Conservation (phyloP, 306 rosid genomes). For the Lablab purpureus region DNA sequence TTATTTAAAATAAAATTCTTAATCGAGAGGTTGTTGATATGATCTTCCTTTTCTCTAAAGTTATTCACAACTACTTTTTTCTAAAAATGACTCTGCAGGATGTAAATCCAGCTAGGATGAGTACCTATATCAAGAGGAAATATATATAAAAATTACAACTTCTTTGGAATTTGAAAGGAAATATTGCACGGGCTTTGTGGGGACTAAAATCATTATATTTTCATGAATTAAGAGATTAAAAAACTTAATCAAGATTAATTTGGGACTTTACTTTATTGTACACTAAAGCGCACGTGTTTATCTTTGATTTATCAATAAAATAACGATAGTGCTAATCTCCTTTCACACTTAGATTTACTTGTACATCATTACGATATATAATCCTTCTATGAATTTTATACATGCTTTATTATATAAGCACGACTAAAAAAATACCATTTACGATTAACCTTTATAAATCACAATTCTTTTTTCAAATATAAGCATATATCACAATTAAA, state of each 20-base stretch:
- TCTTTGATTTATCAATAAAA: neutral
- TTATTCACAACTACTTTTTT: conserved; percentile 14
- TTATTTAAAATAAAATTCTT: neutral
- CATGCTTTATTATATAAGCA: neutral
- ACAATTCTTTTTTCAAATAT: too few species aligned
- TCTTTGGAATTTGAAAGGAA: neutral
- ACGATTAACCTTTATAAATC: too few species aligned
- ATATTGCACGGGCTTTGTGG: neutral
- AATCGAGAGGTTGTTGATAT: neutral
- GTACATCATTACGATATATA: neutral
- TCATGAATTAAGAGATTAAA: neutral
- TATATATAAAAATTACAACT: neutral
- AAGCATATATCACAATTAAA: too few species aligned
- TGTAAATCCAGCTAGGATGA: conserved; percentile 6
- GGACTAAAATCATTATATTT: neutral
- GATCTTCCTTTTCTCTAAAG: neutral
- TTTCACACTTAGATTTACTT: neutral
- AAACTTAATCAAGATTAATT: neutral
- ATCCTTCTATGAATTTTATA: neutral
- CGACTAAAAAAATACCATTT: too few species aligned
- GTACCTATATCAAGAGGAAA: conserved; percentile 28
- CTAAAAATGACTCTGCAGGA: conserved; percentile 5
- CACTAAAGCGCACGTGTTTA: neutral
- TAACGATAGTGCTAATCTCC: neutral
- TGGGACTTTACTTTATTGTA: neutral